A percentile compares a stretch with the other conserved stretches of the same genome.
phyloP scores from a whole-genome alignment of 352 stramenopile genomes.

The Plasmopara muralis region DNA sequence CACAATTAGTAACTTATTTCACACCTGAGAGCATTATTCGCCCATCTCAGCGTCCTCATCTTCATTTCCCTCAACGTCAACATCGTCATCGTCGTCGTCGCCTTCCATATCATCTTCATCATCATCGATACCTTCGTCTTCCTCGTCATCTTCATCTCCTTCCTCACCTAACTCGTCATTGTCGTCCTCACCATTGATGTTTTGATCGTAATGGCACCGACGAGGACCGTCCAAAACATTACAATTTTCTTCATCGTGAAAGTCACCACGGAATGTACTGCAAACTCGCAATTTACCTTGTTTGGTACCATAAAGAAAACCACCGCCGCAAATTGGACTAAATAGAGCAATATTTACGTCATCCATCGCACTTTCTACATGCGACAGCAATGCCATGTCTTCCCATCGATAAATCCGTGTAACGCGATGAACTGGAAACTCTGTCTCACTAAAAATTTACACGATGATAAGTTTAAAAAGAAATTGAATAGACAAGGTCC shows the following conservation, averaged over 20 bases:
- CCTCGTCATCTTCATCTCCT: conserved; percentile 38
- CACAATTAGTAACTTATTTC: conserved; percentile 26
- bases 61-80: conserved; percentile 20
- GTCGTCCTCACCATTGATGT: conserved; percentile 41
- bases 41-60: conserved; percentile 38
- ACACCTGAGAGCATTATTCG: conserved; percentile 24
- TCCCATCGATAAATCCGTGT: conserved; percentile 86
- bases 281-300: conserved; percentile 92
- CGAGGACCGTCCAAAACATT: conserved; percentile 68
- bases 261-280: conserved; percentile 65
- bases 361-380: conserved; percentile 87
- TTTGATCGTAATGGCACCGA: conserved; percentile 56
- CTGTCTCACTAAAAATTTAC: conserved; percentile 45
- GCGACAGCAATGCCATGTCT: conserved; percentile 82
- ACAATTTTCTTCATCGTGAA: conserved; percentile 73
- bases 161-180: conserved; percentile 43
- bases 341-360: conserved; percentile 99
- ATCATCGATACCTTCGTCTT: conserved; percentile 26
- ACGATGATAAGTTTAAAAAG: not conserved
- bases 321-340: conserved; percentile 93
- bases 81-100: conserved; percentile 26
- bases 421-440: conserved; percentile 80
- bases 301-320: conserved; percentile 98
- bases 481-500: not conserved
- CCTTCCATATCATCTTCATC: conserved; percentile 34